These are phyloP conservation scores for Aspergillus alliaceus DNA, from an alignment of 2,329 filamentous ascomycete genomes.

Conservation along the genomic window DNA sequence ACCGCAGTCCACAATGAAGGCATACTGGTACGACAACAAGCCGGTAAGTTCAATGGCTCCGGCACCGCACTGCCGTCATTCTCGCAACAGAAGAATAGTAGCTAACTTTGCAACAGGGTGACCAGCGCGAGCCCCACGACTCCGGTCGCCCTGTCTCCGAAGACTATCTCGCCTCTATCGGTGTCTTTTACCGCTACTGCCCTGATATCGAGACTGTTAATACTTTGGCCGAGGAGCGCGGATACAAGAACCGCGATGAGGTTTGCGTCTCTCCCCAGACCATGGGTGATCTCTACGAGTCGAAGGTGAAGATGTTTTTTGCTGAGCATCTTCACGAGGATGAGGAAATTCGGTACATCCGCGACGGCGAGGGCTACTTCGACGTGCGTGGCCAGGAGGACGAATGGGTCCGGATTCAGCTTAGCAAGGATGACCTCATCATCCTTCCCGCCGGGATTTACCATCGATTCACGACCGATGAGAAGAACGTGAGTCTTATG, in stretches of 20 bases:
- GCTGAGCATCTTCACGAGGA: slow-evolving; percentile 96
- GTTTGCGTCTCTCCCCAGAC: slow-evolving; percentile 82
- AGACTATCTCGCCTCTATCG: slow-evolving; percentile 68
- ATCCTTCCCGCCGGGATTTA: slow-evolving; percentile 95
- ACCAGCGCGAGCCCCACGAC: slow-evolving; percentile 89
- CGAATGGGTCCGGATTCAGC: slow-evolving; percentile 81
- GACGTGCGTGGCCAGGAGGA: slow-evolving; percentile 83
- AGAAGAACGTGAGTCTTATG: slow-evolving; percentile 70
- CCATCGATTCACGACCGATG: slow-evolving; percentile 94
- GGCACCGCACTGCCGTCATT: neutral
- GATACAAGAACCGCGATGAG: slow-evolving; percentile 93
- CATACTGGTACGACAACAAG: slow-evolving; percentile 70
- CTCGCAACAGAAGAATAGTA: neutral
- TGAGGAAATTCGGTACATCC: slow-evolving; percentile 95
- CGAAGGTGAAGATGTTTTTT: slow-evolving; percentile 93
- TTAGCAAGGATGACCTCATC: slow-evolving; percentile 87
- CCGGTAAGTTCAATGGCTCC: slow-evolving; percentile 46
- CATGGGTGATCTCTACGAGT: slow-evolving; percentile 85
- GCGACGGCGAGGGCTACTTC: slow-evolving; percentile 86
- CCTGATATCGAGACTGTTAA: slow-evolving; percentile 68
- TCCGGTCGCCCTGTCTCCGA: slow-evolving; percentile 69
- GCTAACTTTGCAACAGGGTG: slow-evolving; percentile 63
- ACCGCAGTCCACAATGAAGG: slow-evolving; percentile 57
- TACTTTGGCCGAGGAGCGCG: slow-evolving; percentile 68
- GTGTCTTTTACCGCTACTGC: slow-evolving; percentile 76